Conservation (phyloP, 2,329 filamentous ascomycete species). For the Aspergillus sojae region DNA sequence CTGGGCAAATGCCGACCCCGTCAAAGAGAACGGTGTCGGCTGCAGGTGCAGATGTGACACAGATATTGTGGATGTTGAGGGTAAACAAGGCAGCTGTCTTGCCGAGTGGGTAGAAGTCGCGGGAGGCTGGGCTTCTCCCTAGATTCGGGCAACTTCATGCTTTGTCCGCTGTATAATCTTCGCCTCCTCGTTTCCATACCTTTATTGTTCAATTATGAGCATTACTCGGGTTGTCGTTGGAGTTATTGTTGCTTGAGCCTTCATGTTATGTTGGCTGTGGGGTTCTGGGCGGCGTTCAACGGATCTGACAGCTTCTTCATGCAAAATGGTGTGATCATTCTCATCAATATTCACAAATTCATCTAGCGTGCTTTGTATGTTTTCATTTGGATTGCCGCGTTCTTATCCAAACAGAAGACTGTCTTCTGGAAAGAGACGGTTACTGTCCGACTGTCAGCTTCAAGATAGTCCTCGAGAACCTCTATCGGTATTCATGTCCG, state of each 20-base stretch:
- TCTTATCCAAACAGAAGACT: slow-evolving; percentile 13
- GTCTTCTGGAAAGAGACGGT: not conserved
- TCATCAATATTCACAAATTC: slow-evolving; percentile 39
- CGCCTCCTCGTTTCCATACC: slow-evolving; percentile 30
- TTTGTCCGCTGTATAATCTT: slow-evolving; percentile 35
- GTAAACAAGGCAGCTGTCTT: slow-evolving; percentile 93
- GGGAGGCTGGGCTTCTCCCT: slow-evolving; percentile 80
- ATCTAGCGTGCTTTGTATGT: slow-evolving; percentile 41
- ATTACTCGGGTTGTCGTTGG: slow-evolving; percentile 36
- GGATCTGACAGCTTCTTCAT: slow-evolving; percentile 40
- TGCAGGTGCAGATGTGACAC: slow-evolving; percentile 97
- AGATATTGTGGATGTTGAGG: slow-evolving; percentile 95
- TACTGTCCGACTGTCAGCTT: not conserved
- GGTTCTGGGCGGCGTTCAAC: slow-evolving; percentile 42
- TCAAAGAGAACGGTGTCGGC: slow-evolving; percentile 93
- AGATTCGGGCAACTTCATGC: slow-evolving; percentile 24
- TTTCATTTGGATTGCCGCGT: slow-evolving; percentile 31
- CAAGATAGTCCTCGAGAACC: not conserved
- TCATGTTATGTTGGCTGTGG: slow-evolving; percentile 35
- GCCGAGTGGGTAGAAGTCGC: slow-evolving; percentile 97
- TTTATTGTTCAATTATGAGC: slow-evolving; percentile 35
- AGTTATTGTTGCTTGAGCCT: slow-evolving; percentile 36
- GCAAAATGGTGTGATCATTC: slow-evolving; percentile 38
- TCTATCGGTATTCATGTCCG: not conserved
- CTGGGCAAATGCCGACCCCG: slow-evolving; percentile 84